Base-by-base conservation (phyloP, 1,284 basidiomycete species). In the Veloboletus limbatus region DNA sequence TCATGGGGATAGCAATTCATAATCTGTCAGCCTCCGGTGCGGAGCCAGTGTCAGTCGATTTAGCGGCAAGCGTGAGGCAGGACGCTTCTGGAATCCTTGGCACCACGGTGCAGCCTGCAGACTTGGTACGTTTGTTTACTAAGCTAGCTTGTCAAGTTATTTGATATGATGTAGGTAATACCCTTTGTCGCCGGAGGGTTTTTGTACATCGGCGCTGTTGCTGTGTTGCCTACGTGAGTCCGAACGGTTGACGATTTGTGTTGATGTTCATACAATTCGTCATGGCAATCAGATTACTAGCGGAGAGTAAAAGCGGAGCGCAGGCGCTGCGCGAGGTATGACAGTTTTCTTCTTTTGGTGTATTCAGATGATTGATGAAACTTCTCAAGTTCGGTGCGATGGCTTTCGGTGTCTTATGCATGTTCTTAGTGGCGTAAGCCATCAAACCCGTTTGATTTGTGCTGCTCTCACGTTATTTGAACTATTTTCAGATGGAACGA, bases 121-220 rank as follows among this genome's bases (percentile, higher is more conserved):
- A 94, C 69, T 69, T 94, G 60, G 91, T 87, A 58, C 62, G 80
- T 70, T 26, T 22, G n/a, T 27, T 28, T n/a, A 30, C 47, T 43
- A 43, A 45, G 49, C 26, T 37, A n/a, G 49, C 37, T 42, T 43
- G 36, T 18, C 45, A 49, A 32, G 46, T 18, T 45, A 30, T 20
- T 36, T 56, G 31, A 59, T 52, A 17, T n/a, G 9, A 26, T 20
- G 41, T 47, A 89, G 86, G 86, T 93, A 48, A 93, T 94, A 55
- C 91, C 91, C 4, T 91, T 91, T 58, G 91, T 93, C 24, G 91
- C 91, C 39, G 91, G 91, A 58, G 91, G 91, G n/a, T 94, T 93
- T 72, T 73, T 94, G 62, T 93, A 94, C 69, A 93, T 93, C 57
- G 91, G 90, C 16, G 88, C 88, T 33, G 92, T 94, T 44, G 90